Evolutionary conservation across 805 yeast genomes (phyloP), one percentile per base, ranked within the genome.

Genomic region (Wickerhamiella hasegawae): DNA sequence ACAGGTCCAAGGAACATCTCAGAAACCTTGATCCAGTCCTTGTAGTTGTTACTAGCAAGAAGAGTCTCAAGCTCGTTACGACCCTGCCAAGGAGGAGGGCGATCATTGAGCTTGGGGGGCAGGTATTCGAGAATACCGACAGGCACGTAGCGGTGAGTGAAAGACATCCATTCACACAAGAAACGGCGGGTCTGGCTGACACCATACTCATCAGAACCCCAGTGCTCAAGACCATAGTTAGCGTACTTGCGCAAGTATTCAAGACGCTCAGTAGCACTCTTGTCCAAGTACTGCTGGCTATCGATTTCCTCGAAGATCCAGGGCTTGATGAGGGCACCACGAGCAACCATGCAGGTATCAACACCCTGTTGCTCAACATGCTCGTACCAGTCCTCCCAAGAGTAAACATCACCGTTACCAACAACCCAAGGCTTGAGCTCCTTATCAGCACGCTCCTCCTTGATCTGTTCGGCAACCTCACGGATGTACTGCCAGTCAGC

Each of bases 301-400:
- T 87, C 92, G 38, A 90, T 71, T 59, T 90, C 99, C 60, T 90
- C 96, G 47, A 87, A 90, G 34, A 90, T 81, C 99, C 99, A 90
- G 24, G 99, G 99, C 59, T 90, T 90, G 54, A 90, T 85, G 44
- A 90, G 68, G 2, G 97, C 97, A 37, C 97, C 98, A 51, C 99
- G 70, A 3, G 97, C 98, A 36, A 90, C 82, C 96, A 92, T 90
- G 14, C 84, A 93, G 21, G 90, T 73, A 59, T 90, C 98, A 39
- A 87, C 74, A 17, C 79, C 78, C 21, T 69, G 69, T 32, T 73
- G 68, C 14, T 60, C 61, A 28, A 75, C 63, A 9, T 78, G 84
- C 23, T 63, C 65, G 55, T 82, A 69, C 93, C 94, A 90, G 53
- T 90, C 97, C 49, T 79, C 79, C 60, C 69, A 73, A 15, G 82